Evolutionary conservation across 495 filamentous ascomycete species (phyloP).

Genomic region (Barbatosphaeria neglecta): DNA sequence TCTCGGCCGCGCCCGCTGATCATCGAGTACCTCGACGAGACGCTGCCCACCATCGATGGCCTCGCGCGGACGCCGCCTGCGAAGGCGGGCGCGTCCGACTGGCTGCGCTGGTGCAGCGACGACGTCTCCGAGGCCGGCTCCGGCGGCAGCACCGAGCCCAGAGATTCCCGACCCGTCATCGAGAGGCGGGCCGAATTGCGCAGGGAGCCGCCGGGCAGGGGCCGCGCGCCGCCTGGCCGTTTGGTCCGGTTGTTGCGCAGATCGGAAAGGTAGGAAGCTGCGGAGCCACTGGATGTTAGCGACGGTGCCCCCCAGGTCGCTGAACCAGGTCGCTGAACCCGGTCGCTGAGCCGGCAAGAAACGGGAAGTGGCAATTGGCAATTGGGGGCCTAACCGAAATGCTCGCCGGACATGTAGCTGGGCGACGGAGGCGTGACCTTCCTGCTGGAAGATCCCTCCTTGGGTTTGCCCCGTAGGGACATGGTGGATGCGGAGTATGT

Average conservation of each 20-base stretch:
- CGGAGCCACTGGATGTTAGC: conserved; percentile 16
- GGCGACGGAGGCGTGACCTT: conserved; percentile 64
- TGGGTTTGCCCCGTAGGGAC: conserved; percentile 19
- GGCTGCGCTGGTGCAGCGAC: conserved; percentile 22
- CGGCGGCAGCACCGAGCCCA: conserved; percentile 27
- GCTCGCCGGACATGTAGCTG: conserved; percentile 74
- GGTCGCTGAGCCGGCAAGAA: too few species aligned
- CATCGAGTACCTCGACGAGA: conserved; percentile 29
- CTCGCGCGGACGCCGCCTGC: too few species aligned
- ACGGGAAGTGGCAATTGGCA: too few species aligned
- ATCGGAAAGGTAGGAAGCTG: conserved; percentile 67
- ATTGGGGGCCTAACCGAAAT: conserved; percentile 56
- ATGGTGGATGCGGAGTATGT: conserved; percentile 6
- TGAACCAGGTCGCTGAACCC: conserved; percentile 14
- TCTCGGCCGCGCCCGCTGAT: conserved; percentile 23
- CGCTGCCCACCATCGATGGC: conserved; percentile 22
- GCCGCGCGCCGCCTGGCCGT: conserved; percentile 69
- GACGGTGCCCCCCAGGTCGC: conserved; percentile 9
- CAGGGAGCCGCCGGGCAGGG: conserved; percentile 41
- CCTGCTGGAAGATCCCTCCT: conserved; percentile 25
- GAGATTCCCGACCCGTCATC: conserved; percentile 13
- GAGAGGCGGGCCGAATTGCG: neutral
- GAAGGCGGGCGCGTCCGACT: conserved; percentile 15
- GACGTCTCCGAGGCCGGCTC: conserved; percentile 29
- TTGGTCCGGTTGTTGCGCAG: conserved; percentile 68